Evolutionary conservation across 140 eudicot genomes (phyloP), one percentile per base, ranked within the genome.

Genomic region (Stevia rebaudiana): DNA sequence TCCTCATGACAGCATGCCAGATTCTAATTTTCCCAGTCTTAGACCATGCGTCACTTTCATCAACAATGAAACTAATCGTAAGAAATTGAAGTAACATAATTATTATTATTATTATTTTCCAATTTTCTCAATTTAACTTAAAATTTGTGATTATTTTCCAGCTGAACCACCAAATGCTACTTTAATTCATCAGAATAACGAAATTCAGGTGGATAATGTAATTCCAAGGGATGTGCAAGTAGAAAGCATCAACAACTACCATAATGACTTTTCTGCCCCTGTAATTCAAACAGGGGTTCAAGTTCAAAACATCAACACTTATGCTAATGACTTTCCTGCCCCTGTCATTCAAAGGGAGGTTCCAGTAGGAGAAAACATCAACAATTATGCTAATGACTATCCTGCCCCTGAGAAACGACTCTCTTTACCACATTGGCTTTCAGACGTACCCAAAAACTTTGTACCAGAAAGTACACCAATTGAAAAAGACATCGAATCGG

Each of bases 341-440:
- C 98, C 94, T 28, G 98, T n/a, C n/a, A 33, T 8, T 57, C 46
- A 57, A 57, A 57, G 59, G 25, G 74, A 43, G 37, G 59, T 57
- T 71, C 70, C 24, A 53, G 61, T 69, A n/a, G n/a, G n/a, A 44
- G 80, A 71, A 36, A 65, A 71, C 47, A 44, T 76, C 54, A 58
- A 69, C 64, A 62, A 36, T 41, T 73, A 78, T 9, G 18, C 59
- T 23, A 25, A 71, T 41, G 86, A 77, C 47, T 48, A 77, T n/a
- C 78, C 95, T 57, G 82, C 95, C 33, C 98, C 94, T 28, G 98
- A 92, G 65, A 85, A 83, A 47, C 47, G 82, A 70, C 80, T 88
- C 5, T 76, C 88, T 46, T 66, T 84, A 33, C 83, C 88, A 13
- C 82, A 76, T 62, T 80, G 77, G 40, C 64, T 72, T 74, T 47